Evolutionary conservation across 2,329 filamentous ascomycete species (phyloP).

Genomic region (Colletotrichum cuscutae): DNA sequence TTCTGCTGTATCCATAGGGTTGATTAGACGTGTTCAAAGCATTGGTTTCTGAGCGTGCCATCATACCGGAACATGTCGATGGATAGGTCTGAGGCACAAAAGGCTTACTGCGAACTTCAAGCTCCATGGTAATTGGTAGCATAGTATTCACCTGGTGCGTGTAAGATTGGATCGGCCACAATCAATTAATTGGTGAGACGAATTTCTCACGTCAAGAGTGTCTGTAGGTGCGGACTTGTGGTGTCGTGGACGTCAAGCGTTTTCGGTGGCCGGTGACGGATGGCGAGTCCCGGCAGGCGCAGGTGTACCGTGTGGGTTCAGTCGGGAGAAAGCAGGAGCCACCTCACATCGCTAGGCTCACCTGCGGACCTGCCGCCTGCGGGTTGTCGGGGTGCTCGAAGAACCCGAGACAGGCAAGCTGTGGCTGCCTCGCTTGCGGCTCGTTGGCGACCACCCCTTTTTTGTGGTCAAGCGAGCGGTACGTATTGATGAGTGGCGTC

Average conservation of each 20-base stretch:
- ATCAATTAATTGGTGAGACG: neutral
- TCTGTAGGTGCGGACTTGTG: too few relatives aligned
- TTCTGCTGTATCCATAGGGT: neutral
- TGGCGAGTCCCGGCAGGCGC: neutral
- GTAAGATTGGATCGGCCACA: neutral
- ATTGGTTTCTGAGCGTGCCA: neutral
- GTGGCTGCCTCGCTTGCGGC: conserved; percentile 23
- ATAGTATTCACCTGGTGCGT: neutral
- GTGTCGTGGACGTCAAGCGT: too few relatives aligned
- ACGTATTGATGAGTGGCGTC: conserved; percentile 4
- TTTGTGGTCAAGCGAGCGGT: neutral
- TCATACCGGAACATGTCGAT: neutral
- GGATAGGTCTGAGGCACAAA: accelerated
- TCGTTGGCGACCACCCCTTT: neutral
- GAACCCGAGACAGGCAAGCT: conserved; percentile 23
- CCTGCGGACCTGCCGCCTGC: neutral
- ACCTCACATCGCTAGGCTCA: neutral
- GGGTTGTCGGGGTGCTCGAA: conserved; percentile 34
- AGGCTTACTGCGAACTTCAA: neutral
- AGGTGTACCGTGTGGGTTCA: neutral
- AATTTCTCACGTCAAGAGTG: too few relatives aligned
- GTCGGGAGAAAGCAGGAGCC: neutral
- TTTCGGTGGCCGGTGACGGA: conserved; percentile 13
- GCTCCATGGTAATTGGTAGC: neutral
- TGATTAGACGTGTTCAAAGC: neutral